Evolutionary conservation across 2,329 filamentous ascomycete genomes (phyloP), one percentile per base, ranked within the genome.

Genomic region (Talaromyces sp.): DNA sequence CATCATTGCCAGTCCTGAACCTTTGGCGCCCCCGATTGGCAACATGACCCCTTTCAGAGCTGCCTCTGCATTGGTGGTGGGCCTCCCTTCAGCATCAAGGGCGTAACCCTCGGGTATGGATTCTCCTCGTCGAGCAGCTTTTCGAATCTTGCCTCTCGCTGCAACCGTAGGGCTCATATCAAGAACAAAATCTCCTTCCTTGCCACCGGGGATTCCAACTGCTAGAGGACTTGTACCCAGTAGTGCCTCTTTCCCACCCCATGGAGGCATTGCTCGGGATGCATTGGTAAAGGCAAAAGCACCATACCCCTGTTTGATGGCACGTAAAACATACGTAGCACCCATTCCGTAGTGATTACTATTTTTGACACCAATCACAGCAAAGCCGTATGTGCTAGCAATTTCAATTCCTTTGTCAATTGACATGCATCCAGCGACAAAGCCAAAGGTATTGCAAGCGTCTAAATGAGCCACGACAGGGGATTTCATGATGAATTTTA

Each of bases 241-340:
- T 41, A 67, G 52, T 11, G 59, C 50, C n/a, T 64, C 63, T 33
- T 64, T 67, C 15, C 50, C 73, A 15, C 76, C 77, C 70, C 73
- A 79, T 0, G 75, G 73, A 0, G 76, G 74, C 62, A 79, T 70
- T 15, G 72, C 71, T 0, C 71, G 70, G 8, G 69, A 70, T 0
- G 74, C 73, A 58, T 78, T 78, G 5, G 76, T 78, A 64, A 77
- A 78, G 0, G 74, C 75, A 3, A 78, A 65, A 61, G 69, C 66
- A 11, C 65, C 66, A 52, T 67, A 67, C 9, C 68, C 70, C 17
- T 56, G 8, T 27, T 67, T 47, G 6, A 73, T 50, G 2, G 72
- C 72, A 4, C 67, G 71, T 19, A 70, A 64, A 13, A 73, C 66
- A 25, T 72, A 71, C 5, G 68, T 70, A 3, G 71, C 72, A 19